Percentiles rank a stretch among this genome's conserved stretches.
Conservation (phyloP, 2,329 filamentous ascomycete genomes). For the Ustilaginoidea virens region DNA sequence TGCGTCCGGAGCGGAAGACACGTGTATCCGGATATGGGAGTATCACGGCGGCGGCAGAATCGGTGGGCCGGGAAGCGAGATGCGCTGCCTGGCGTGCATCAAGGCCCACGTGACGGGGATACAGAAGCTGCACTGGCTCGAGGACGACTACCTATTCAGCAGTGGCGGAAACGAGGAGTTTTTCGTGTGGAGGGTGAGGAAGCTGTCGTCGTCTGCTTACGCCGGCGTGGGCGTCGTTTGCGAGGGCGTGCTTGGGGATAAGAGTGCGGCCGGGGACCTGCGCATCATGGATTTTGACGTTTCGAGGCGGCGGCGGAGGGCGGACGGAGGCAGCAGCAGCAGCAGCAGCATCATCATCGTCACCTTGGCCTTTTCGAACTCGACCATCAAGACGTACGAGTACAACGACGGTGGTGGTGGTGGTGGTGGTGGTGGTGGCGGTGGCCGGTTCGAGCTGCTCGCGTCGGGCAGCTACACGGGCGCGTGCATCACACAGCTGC, state of each 20-base stretch:
- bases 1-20: conserved; percentile 62
- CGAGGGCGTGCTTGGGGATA: conserved; percentile 37
- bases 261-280: conserved; percentile 45
- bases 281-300: conserved; percentile 71
- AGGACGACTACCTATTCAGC: conserved; percentile 60
- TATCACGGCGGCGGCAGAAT: conserved; percentile 14
- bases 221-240: conserved; percentile 38
- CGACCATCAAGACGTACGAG: conserved; percentile 47
- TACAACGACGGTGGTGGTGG: conserved; percentile 30
- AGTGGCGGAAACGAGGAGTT: conserved; percentile 83
- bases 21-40: conserved; percentile 56
- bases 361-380: conserved; percentile 70
- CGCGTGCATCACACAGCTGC: conserved; percentile 58
- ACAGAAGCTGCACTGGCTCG: conserved; percentile 65
- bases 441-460: conserved; percentile 30
- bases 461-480: conserved; percentile 48
- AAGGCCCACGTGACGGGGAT: conserved; percentile 72
- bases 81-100: conserved; percentile 45
- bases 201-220: conserved; percentile 33
- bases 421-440: too few relatives aligned
- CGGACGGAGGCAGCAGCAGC: conserved; percentile 9
- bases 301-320: conserved; percentile 6
- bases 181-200: conserved; percentile 59
- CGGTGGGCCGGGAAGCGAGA: conserved; percentile 6
- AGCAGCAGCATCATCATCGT: conserved; percentile 28